These are phyloP conservation scores for Dactylonectria macrodidyma DNA, from an alignment of 2,329 filamentous ascomycete genomes.

Conservation along the genomic window DNA sequence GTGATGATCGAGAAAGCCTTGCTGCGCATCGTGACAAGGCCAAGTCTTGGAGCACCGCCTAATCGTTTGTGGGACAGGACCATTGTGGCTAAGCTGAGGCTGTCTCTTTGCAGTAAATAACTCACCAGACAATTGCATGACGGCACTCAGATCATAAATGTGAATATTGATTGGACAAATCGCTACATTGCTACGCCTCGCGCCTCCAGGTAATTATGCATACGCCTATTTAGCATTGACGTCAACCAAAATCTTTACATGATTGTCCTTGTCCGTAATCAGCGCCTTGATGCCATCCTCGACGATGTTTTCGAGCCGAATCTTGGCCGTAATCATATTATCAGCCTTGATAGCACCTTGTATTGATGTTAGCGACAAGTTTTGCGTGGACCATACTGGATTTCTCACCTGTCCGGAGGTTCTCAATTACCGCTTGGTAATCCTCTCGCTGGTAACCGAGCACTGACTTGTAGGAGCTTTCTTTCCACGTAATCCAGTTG, in stretches of 20 bases:
- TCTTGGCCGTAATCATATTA: constrained; percentile 73
- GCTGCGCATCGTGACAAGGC: too few species aligned
- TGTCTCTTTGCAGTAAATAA: too few species aligned
- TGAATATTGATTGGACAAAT: too few species aligned
- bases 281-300: constrained; percentile 71
- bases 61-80: too few species aligned
- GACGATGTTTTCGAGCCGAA: constrained; percentile 69
- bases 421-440: constrained; percentile 70
- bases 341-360: constrained; percentile 65
- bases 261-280: constrained; percentile 72
- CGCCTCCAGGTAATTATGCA: background rate
- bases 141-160: too few species aligned
- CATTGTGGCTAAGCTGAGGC: too few species aligned
- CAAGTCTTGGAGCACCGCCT: too few species aligned
- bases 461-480: constrained; percentile 46
- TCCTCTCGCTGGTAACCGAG: constrained; percentile 54
- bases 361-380: constrained; percentile 25
- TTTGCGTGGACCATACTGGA: too few species aligned
- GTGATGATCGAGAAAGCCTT: too few species aligned
- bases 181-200: background rate
- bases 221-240: constrained; percentile 39
- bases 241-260: constrained; percentile 75
- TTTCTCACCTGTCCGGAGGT: constrained; percentile 38
- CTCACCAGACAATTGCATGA: too few species aligned
- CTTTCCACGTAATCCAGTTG: constrained; percentile 48